phyloP scores from a whole-genome alignment of 176 grass and related monocot genomes.

The Otatea glauca region DNA sequence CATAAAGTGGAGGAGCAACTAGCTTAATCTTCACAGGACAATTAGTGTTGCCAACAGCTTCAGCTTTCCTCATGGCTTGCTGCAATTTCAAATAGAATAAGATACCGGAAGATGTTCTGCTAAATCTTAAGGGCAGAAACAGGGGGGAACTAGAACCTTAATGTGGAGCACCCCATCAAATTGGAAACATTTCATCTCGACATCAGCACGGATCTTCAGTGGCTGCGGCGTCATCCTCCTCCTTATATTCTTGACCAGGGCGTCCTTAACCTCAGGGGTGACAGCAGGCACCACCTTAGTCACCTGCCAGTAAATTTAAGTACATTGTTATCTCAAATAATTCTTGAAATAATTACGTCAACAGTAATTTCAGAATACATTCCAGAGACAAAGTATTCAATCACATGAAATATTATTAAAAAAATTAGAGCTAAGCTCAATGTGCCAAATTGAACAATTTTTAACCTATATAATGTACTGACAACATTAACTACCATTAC shows the following conservation, averaged over 20 bases:
- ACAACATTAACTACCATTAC: background rate
- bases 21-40: conserved; percentile 88
- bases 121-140: background rate
- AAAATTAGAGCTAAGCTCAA: background rate
- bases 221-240: conserved; percentile 93
- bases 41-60: conserved; percentile 67
- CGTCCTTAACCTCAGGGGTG: conserved; percentile 77
- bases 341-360: background rate
- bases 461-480: background rate
- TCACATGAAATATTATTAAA: background rate
- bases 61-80: conserved; percentile 88
- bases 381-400: background rate
- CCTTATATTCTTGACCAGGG: conserved; percentile 82
- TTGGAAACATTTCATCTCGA: conserved; percentile 93
- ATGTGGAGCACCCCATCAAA: conserved; percentile 95
- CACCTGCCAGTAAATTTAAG: conserved; percentile 59
- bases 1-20: conserved; percentile 84
- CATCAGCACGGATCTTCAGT: conserved; percentile 87
- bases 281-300: conserved; percentile 79
- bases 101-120: background rate
- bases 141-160: conserved; percentile 54
- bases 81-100: conserved; percentile 34
- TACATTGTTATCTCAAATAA: background rate
- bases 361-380: background rate
- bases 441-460: background rate